These are phyloP conservation scores for Nicotiana tabacum DNA, from an alignment of 257 asterid genomes.

Conservation along the genomic window DNA sequence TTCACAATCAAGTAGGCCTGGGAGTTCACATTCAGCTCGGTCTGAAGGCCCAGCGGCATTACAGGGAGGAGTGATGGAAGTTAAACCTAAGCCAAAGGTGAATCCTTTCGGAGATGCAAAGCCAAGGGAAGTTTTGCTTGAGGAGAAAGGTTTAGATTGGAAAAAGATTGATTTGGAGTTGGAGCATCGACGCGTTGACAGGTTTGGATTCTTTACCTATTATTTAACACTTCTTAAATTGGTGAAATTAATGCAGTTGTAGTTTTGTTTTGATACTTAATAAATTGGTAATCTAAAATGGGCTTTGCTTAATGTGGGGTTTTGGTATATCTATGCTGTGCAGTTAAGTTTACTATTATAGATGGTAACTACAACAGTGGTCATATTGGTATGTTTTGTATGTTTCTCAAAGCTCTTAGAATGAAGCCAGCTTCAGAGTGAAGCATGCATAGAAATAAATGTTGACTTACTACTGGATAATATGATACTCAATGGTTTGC, in stretches of 20 bases:
- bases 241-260: background rate
- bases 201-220: slow-evolving; percentile 34
- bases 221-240: background rate
- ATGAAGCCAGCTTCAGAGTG: background rate
- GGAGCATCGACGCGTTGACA: slow-evolving; percentile 71
- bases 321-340: background rate
- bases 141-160: slow-evolving; percentile 95
- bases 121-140: slow-evolving; percentile 94
- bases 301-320: background rate
- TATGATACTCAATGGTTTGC: background rate
- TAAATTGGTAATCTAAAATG: background rate
- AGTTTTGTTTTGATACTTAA: background rate
- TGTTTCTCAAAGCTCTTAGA: background rate
- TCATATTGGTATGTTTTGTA: background rate
- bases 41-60: slow-evolving; percentile 37
- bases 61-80: slow-evolving; percentile 36
- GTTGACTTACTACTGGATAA: background rate
- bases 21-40: slow-evolving; percentile 54
- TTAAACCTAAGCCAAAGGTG: slow-evolving; percentile 69
- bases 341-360: background rate
- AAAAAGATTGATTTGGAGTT: slow-evolving; percentile 82
- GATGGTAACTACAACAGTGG: background rate
- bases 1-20: slow-evolving; percentile 88
- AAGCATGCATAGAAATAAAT: background rate
- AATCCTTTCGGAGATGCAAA: slow-evolving; percentile 96